Base-by-base conservation (phyloP, 202 grass and related monocot genomes). In the Elaeis oleifera region DNA sequence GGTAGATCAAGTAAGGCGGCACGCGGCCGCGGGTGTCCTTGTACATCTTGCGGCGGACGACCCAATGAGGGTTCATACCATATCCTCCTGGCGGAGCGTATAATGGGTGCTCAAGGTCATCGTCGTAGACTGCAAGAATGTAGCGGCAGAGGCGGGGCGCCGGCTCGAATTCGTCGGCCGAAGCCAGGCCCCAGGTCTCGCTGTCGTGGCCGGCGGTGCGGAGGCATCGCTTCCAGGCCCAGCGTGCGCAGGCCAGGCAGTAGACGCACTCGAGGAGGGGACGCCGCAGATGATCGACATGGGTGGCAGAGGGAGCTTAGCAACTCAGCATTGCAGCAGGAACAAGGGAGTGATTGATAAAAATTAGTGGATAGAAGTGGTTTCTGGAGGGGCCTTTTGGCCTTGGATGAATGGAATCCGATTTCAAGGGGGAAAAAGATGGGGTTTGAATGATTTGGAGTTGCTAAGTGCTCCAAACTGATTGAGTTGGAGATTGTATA, bases 201-300 rank as follows among this genome's bases (percentile, higher is more conserved):
- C 87, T 90, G 79, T 90, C 87, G 18, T 77, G 79, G 69, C 74
- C 70, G 27, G 83, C 87, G 32, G 73, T 74, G 84, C 85, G 84
- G 73, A 90, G 84, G 81, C 87, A 85, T 8, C 91, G 91, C 80
- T 96, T 96, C 84, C 79, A 88, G 0, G 87, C 87, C 91, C 91
- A 96, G 4, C 91, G 87, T 22, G 86, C 87, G 77, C 91, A 96
- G 2, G 79, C 91, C 6, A 96, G 87, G 83, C 91, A 96, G 87
- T 90, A 96, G 57, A 96, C 87, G 84, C 91, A 90, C 82, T 96
- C 91, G n/a, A 96, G 76, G 49, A 88, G 75, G 64, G 91, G 21
- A 96, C 58, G 2, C 91, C 87, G 79, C 87, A 96, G 17, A 73
- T 87, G 21, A 96, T 69, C 49, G 81, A 96, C 87, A 96, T 96